phyloP scores from a whole-genome alignment of 805 yeast genomes.

The Hanseniaspora taiwanica region DNA sequence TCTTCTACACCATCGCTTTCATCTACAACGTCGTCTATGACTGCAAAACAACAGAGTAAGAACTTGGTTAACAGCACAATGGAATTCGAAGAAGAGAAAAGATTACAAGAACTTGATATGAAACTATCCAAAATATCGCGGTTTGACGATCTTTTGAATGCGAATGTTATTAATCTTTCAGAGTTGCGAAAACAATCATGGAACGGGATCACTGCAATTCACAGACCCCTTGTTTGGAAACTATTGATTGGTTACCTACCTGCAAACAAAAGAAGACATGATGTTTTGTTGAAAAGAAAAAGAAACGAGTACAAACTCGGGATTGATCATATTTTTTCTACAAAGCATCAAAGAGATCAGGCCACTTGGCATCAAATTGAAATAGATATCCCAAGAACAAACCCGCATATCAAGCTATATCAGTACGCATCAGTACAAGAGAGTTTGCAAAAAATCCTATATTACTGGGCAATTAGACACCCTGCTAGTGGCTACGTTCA shows the following conservation, averaged over 20 bases:
- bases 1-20: background rate
- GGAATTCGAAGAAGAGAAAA: conserved; percentile 20
- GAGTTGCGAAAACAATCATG: conserved; percentile 73
- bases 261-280: conserved; percentile 65
- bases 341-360: conserved; percentile 46
- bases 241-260: conserved; percentile 82
- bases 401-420: conserved; percentile 70
- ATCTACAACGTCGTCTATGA: background rate
- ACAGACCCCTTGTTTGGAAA: conserved; percentile 84
- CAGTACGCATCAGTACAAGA: conserved; percentile 57
- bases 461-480: conserved; percentile 91
- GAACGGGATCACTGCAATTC: conserved; percentile 81
- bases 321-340: conserved; percentile 44
- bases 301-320: conserved; percentile 79
- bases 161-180: conserved; percentile 46
- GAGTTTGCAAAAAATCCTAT: conserved; percentile 67
- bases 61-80: conserved; percentile 9
- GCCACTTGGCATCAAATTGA: conserved; percentile 91
- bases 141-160: conserved; percentile 48
- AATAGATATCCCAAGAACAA: conserved; percentile 89
- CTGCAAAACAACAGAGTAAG: conserved; percentile 1
- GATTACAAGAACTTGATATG: conserved; percentile 38
- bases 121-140: conserved; percentile 47
- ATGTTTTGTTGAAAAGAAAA: conserved; percentile 56
- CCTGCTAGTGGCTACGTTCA: conserved; percentile 98